Base-by-base conservation (phyloP, 1,284 basidiomycete species). In the Austroboletus olivaceoglutinosus region DNA sequence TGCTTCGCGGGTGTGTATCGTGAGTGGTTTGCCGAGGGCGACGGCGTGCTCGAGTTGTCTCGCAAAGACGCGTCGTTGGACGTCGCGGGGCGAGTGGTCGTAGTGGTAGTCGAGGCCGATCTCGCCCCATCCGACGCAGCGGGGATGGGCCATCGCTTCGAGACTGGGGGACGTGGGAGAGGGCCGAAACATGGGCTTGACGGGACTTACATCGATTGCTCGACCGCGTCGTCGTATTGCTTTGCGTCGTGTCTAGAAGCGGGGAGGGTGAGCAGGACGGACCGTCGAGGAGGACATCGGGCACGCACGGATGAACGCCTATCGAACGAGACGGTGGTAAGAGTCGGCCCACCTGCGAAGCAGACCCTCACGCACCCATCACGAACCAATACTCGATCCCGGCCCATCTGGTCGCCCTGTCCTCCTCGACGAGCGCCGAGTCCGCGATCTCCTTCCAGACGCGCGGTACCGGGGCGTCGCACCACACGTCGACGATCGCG, bases 31-130 rank as follows among this genome's bases (percentile, higher is more conserved):
- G 2, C 76, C 75, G 2, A 89, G 73, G 19, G 70, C 63, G 5
- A 92, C 76, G 0, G 89, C 89, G 2, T 78, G 77, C 16, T 73
- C 73, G 12, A 92, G 76, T 62, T 92, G 90, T 21, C 85, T 73
- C 3, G 69, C 66, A 51, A 92, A 84, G 6, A 91, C 80, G 0
- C 71, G 67, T 53, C 77, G 82, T 61, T 92, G 89, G 1, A 82
- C 58, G 0, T 81, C 76, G 11, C 83, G 78, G 0, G 88, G 85
- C 0, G 88, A 89, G 58, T 82, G 77, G 62, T 89, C 82, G 62
- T 91, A 91, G 65, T 91, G 87, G 59, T 90, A 91, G 57, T 93
- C 90, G 5, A 93, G 76, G 0, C 90, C 89, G 48, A 91, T 91
- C 62, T 92, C 89, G 1, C 90, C 90, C 85, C 85, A 89, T 9